phyloP scores from a whole-genome alignment of 306 rosid genomes.

The Lathyrus tuberosus region DNA sequence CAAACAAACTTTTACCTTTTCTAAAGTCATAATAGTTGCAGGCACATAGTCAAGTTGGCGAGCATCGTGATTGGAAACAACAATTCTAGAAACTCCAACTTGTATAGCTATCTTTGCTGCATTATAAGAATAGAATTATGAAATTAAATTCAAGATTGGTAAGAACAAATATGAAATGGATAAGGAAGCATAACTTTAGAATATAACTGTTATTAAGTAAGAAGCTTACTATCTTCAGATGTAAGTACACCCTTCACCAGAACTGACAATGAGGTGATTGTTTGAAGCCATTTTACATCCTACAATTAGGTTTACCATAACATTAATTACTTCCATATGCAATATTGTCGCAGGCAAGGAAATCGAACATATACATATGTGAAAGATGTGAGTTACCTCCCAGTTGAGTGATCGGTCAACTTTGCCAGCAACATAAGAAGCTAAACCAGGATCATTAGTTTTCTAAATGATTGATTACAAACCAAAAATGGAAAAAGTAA shows the following conservation, averaged over 20 bases:
- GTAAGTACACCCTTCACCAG: slow-evolving; percentile 14
- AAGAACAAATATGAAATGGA: too few species aligned
- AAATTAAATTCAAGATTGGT: too few species aligned
- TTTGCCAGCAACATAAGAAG: slow-evolving; percentile 75
- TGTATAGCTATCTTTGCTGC: too few species aligned
- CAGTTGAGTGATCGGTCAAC: slow-evolving; percentile 78
- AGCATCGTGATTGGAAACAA: too few species aligned
- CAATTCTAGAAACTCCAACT: too few species aligned
- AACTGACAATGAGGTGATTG: slow-evolving; percentile 87
- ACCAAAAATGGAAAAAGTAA: slow-evolving; percentile 18
- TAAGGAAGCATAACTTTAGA: too few species aligned
- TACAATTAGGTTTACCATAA: slow-evolving; percentile 40
- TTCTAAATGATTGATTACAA: slow-evolving; percentile 42
- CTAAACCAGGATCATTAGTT: slow-evolving; percentile 77
- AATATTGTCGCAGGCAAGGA: slow-evolving; percentile 15
- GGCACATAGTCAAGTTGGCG: too few species aligned
- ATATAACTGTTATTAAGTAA: too few species aligned
- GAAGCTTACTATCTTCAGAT: too few species aligned
- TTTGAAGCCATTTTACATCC: slow-evolving; percentile 97
- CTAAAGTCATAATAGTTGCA: too few species aligned
- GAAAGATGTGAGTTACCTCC: slow-evolving; percentile 59
- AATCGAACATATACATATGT: background rate
- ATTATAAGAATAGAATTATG: too few species aligned
- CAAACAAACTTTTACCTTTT: too few species aligned
- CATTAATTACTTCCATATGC: slow-evolving; percentile 31